phyloP scores from a whole-genome alignment of 768 basidiomycete genomes.

The Pulveroboletus sp. region DNA sequence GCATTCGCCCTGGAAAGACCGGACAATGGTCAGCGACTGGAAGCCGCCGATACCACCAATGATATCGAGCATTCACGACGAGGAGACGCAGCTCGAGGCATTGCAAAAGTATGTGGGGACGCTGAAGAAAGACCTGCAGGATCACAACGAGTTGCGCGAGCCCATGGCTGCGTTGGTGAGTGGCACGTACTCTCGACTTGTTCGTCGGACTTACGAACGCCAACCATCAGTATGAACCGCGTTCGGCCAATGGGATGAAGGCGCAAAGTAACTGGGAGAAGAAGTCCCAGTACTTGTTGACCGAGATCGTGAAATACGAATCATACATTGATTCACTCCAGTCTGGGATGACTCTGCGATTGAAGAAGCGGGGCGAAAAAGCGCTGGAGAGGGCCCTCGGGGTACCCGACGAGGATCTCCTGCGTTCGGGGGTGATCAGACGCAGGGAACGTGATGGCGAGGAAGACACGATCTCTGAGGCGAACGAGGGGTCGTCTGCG shows the following conservation, averaged over 20 bases:
- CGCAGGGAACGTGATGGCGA: constrained; percentile 40
- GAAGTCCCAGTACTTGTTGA: constrained; percentile 82
- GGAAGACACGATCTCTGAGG: constrained; percentile 47
- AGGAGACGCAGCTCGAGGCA: constrained; percentile 90
- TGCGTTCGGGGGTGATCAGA: constrained; percentile 29
- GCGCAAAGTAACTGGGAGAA: constrained; percentile 90
- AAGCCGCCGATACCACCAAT: constrained; percentile 84
- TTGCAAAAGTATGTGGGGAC: constrained; percentile 74
- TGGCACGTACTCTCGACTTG: neutral
- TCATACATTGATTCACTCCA: constrained; percentile 91
- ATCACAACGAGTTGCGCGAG: constrained; percentile 77
- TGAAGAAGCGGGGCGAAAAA: constrained; percentile 91
- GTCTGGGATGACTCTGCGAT: constrained; percentile 73
- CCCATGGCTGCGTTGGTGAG: constrained; percentile 78
- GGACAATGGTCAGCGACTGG: constrained; percentile 87
- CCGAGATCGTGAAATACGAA: constrained; percentile 94
- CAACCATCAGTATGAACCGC: constrained; percentile 57
- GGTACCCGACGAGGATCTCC: constrained; percentile 32
- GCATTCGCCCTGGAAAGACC: constrained; percentile 73
- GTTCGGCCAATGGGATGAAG: constrained; percentile 68
- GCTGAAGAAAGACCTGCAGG: constrained; percentile 74
- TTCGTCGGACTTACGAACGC: neutral
- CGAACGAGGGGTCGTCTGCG: constrained; percentile 36
- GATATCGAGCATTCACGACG: constrained; percentile 81
- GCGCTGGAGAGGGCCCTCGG: constrained; percentile 59